Conservation (phyloP, 169 alveolate genomes). For the Plasmodium reichenowi region DNA sequence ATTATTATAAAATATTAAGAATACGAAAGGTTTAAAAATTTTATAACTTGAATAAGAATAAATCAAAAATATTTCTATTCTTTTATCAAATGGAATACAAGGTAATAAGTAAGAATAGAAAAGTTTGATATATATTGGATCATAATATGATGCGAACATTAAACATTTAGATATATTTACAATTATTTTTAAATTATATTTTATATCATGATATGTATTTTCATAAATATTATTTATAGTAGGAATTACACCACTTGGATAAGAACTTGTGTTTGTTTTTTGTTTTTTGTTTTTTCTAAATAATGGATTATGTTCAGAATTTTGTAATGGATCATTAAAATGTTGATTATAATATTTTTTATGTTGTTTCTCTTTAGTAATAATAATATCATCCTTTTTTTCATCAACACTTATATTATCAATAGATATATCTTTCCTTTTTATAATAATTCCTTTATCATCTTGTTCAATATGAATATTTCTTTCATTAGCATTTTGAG, state of each 20-base stretch:
- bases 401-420: not conserved
- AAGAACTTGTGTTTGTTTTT: not conserved
- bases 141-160: slow-evolving; percentile 33
- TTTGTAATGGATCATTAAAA: not conserved
- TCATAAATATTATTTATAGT: slow-evolving; percentile 27
- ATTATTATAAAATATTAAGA: slow-evolving; percentile 47
- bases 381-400: not conserved
- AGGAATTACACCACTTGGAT: not conserved
- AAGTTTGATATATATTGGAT: slow-evolving; percentile 46
- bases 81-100: slow-evolving; percentile 47
- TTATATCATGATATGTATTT: slow-evolving; percentile 53
- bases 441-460: not conserved
- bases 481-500: not conserved
- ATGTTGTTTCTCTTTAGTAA: not conserved
- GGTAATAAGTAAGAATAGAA: slow-evolving; percentile 60
- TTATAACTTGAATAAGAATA: slow-evolving; percentile 43
- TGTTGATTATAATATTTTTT: not conserved
- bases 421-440: not conserved
- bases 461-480: not conserved
- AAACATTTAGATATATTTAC: slow-evolving; percentile 29
- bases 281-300: slow-evolving; percentile 1
- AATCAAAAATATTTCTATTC: slow-evolving; percentile 56
- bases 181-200: slow-evolving; percentile 31
- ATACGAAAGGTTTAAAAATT: slow-evolving; percentile 46
- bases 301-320: not conserved